Evolutionary conservation across 768 basidiomycete genomes (phyloP).

Genomic region (Termitomyces sp.): DNA sequence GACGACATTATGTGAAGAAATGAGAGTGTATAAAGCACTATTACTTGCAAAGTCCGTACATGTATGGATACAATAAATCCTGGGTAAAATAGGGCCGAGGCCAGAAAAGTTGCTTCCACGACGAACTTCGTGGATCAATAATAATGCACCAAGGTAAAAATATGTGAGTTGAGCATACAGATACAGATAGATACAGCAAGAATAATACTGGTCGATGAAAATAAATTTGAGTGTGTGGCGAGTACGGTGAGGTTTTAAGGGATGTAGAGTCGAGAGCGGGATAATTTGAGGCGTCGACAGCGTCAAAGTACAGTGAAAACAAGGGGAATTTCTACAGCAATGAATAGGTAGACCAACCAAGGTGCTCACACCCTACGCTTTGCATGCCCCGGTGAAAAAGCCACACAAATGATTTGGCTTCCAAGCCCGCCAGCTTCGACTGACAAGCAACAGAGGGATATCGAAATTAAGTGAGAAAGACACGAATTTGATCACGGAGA

Average conservation of each 20-base stretch:
- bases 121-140: not conserved
- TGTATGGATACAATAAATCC: not conserved
- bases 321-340: not conserved
- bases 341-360: not conserved
- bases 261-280: not conserved
- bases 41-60: not conserved
- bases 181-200: slow-evolving; percentile 12
- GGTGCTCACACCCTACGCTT: not conserved
- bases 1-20: too few species aligned
- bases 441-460: not conserved
- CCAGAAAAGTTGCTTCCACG: not conserved
- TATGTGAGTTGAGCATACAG: not conserved
- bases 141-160: not conserved
- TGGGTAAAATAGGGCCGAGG: not conserved
- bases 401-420: not conserved
- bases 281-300: not conserved
- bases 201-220: not conserved
- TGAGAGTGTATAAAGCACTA: too few species aligned
- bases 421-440: not conserved
- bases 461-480: not conserved
- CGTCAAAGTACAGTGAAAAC: not conserved
- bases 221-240: not conserved
- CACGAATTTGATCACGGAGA: not conserved
- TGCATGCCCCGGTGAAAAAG: not conserved
- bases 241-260: not conserved